phyloP scores from a whole-genome alignment of 1,284 basidiomycete species.

The Afroboletus lepidellus region DNA sequence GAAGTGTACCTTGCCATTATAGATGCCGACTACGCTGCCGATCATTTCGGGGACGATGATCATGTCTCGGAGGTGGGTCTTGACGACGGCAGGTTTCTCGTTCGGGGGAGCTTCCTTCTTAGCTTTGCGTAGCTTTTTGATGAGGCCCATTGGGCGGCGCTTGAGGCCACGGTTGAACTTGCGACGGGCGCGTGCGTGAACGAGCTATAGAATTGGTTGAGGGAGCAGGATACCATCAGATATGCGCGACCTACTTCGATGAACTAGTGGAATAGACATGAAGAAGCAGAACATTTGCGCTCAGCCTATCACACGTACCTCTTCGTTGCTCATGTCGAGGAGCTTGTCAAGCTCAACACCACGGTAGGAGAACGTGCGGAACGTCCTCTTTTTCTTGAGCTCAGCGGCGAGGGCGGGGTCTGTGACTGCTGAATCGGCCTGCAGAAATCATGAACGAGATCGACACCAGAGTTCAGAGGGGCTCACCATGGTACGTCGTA shows the following conservation, averaged over 20 bases:
- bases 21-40: constrained; percentile 93
- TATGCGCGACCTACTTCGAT: constrained; percentile 57
- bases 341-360: constrained; percentile 97
- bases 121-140: constrained; percentile 99
- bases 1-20: constrained; percentile 86
- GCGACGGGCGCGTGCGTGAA: constrained; percentile 97
- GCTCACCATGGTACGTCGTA: constrained; percentile 58
- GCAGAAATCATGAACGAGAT: constrained; percentile 10
- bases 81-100: constrained; percentile 98
- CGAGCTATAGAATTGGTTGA: constrained; percentile 59
- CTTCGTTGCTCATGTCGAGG: constrained; percentile 94
- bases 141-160: constrained; percentile 97
- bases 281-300: neutral
- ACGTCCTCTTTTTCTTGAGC: constrained; percentile 96
- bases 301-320: constrained; percentile 50
- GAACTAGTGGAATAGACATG: constrained; percentile 46
- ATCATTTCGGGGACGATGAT: constrained; percentile 99
- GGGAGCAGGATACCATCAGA: constrained; percentile 7
- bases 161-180: constrained; percentile 99
- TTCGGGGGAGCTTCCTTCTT: constrained; percentile 99
- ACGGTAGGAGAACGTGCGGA: constrained; percentile 99
- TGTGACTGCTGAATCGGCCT: constrained; percentile 81
- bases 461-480: neutral
- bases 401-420: constrained; percentile 88
- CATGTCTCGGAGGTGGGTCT: constrained; percentile 99